Conservation (phyloP, 2,329 filamentous ascomycete species). For the Cladophialophora bantiana region DNA sequence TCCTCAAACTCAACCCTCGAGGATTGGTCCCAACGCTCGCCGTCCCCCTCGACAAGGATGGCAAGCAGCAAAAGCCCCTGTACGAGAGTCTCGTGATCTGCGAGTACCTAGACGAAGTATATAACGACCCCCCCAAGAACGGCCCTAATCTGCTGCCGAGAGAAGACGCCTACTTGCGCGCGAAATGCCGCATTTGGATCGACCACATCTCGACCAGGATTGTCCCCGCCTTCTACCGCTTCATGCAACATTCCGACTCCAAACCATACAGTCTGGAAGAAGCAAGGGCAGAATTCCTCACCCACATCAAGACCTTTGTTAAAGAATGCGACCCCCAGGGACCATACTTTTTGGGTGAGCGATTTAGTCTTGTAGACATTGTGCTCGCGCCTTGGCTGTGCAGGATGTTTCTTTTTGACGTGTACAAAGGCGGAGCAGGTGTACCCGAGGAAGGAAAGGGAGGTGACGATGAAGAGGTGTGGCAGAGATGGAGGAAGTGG, state of each 20-base stretch:
- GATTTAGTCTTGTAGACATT: conserved; percentile 73
- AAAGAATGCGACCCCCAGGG: conserved; percentile 66
- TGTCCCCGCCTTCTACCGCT: conserved; percentile 73
- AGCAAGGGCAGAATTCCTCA: conserved; percentile 65
- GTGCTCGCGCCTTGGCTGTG: conserved; percentile 76
- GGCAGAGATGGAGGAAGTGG: conserved; percentile 73
- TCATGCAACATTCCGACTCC: conserved; percentile 56
- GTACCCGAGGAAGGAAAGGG: conserved; percentile 57
- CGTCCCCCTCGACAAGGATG: conserved; percentile 44
- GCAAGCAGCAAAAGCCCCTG: conserved; percentile 60
- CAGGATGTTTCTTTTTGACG: conserved; percentile 75
- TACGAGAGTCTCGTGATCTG: conserved; percentile 76
- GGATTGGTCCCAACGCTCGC: conserved; percentile 75
- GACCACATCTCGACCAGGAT: conserved; percentile 73
- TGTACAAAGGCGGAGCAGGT: conserved; percentile 70
- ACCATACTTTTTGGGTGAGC: conserved; percentile 71
- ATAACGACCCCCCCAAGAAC: conserved; percentile 52
- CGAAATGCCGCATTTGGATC: conserved; percentile 74
- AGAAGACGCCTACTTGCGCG: conserved; percentile 68
- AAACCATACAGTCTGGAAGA: conserved; percentile 57
- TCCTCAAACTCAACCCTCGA: conserved; percentile 76
- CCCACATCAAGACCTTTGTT: conserved; percentile 66
- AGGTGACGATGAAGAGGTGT: conserved; percentile 63
- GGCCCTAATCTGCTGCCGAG: conserved; percentile 63
- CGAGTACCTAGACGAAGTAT: conserved; percentile 79